Base-by-base conservation (phyloP, 805 yeast species). In the Wickerhamomyces tratensis region DNA sequence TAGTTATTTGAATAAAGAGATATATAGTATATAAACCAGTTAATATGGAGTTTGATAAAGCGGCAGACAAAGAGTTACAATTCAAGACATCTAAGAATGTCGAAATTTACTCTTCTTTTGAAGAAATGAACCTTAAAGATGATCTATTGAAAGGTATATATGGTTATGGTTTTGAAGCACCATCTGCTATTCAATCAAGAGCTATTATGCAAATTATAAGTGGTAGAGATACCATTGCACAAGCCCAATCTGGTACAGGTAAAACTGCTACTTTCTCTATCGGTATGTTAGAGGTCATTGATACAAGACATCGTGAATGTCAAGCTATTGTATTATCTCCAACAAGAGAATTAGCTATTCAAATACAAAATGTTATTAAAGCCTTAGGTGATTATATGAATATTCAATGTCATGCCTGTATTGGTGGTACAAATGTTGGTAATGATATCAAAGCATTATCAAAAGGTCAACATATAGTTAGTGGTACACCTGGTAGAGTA, bases 191-290 rank as follows among this genome's bases (percentile, higher is more conserved):
- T 70, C 98, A 93, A 72, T 89, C 88, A 61, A 80, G 98, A 66
- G 98, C 98, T 49, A 93, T 93, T 55, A 71, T 84, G 68, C 98
- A 95, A 64, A 89, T 93, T 65, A 83, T 88, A 56, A 82, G 80
- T 59, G 96, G 96, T 44, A 81, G 88, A 65, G 98, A 93, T 66
- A 94, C 89, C 42, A 79, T 93, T 49, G 98, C 98, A 47, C 98
- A 93, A 71, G 98, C 98, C 46, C 98, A 93, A 69, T 87, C 96
- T 34, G 98, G 98, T 68, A 93, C 98, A 40, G 98, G 98, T 68
- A 93, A 93, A 71, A 93, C 98, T 29, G 98, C 98, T 50, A 93
- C 98, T 39, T 93, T 93, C 73, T 76, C 97, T 49, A 91, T 93
- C 52, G 91, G 96, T 26, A 85, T 88, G 73, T 70, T 93, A 50